Percentiles rank a stretch among this genome's conserved stretches.
Evolutionary conservation across 306 rosid species (phyloP).

Genomic region (Lablab purpureus): DNA sequence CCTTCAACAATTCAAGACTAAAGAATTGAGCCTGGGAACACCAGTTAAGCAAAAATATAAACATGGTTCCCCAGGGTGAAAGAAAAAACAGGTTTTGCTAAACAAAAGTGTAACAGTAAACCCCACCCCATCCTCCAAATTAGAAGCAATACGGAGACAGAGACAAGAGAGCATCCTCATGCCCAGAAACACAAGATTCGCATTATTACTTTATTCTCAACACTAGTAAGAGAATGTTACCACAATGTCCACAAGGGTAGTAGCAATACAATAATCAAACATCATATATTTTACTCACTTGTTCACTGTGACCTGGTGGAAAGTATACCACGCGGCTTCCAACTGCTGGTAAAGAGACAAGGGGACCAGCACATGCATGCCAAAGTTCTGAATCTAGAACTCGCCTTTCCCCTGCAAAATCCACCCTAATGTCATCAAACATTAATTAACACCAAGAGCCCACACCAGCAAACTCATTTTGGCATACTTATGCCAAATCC

Average conservation of each 20-base stretch:
- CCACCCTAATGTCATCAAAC: conserved; percentile 38
- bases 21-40: background rate
- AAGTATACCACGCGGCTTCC: conserved; percentile 95
- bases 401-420: conserved; percentile 85
- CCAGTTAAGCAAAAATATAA: background rate
- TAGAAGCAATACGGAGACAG: conserved; percentile 27
- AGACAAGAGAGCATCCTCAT: conserved; percentile 38
- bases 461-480: conserved; percentile 33
- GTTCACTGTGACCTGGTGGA: conserved; percentile 98
- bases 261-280: conserved; percentile 44
- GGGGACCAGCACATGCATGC: conserved; percentile 99
- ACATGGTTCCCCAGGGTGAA: conserved; percentile 12
- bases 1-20: conserved; percentile 30
- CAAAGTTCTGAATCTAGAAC: conserved; percentile 96
- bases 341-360: conserved; percentile 86
- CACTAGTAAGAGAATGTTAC: conserved; percentile 32
- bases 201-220: conserved; percentile 43
- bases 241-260: conserved; percentile 31
- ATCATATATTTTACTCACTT: conserved; percentile 57
- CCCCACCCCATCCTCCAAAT: conserved; percentile 35
- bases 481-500: conserved; percentile 38
- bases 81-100: conserved; percentile 12
- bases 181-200: conserved; percentile 44
- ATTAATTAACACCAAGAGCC: conserved; percentile 30
- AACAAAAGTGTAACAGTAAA: conserved; percentile 27